phyloP scores from a whole-genome alignment of 1,139 yeast genomes.

The Zygosaccharomyces sapae region DNA sequence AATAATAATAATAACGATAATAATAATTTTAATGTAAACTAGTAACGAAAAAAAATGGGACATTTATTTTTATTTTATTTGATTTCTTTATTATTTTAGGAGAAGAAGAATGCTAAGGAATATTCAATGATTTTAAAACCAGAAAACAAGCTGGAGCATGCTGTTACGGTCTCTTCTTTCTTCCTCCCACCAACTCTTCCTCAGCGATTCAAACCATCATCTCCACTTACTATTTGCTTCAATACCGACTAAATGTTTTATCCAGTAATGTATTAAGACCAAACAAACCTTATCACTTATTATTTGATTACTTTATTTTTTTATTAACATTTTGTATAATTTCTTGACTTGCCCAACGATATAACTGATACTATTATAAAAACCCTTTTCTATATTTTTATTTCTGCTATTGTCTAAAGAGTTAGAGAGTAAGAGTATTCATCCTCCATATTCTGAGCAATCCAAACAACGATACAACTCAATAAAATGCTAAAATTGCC shows the following conservation, averaged over 20 bases:
- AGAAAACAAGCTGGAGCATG: background rate
- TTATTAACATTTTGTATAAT: background rate
- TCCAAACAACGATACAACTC: conserved; percentile 85
- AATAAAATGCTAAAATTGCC: conserved; percentile 77
- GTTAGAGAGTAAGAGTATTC: conserved; percentile 91
- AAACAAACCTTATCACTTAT: background rate
- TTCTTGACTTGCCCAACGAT: conserved; percentile 1
- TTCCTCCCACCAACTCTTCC: background rate
- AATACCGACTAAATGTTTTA: background rate
- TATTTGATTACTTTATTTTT: background rate
- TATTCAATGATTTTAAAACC: background rate
- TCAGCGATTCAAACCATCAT: background rate
- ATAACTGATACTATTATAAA: conserved; percentile 1
- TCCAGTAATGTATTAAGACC: background rate
- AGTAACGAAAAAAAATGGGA: conserved; percentile 9
- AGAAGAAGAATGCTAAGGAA: background rate
- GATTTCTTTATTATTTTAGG: background rate
- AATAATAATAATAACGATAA: conserved; percentile 9
- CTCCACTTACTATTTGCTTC: background rate
- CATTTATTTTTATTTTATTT: conserved; percentile 1
- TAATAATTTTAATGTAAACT: conserved; percentile 13
- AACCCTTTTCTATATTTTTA: background rate
- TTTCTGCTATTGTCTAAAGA: conserved; percentile 40
- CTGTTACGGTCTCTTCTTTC: background rate
- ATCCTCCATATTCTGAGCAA: conserved; percentile 94